Conservation (phyloP, 2,329 filamentous ascomycete species). For the Domatiomyces catenatus region DNA sequence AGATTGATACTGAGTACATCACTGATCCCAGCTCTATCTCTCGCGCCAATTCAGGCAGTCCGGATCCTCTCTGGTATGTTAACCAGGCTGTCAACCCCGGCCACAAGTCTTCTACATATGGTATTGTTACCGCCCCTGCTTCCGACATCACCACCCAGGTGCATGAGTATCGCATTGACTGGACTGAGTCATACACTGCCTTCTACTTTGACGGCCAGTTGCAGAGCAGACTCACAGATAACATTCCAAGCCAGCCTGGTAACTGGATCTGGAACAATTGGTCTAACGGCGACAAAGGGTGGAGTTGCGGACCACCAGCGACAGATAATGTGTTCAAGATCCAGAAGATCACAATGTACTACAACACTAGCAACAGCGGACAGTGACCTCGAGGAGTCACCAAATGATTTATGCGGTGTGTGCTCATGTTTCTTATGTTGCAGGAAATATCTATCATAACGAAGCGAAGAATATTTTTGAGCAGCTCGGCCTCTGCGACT, state of each 20-base stretch:
- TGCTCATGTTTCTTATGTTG: too few species aligned
- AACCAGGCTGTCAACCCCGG: constrained; percentile 12
- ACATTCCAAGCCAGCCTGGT: constrained; percentile 11
- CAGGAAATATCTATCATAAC: too few species aligned
- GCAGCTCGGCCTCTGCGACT: too few species aligned
- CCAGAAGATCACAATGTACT: constrained; percentile 16
- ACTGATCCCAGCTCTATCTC: constrained; percentile 13
- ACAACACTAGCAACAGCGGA: constrained; percentile 6
- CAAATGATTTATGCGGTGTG: too few species aligned
- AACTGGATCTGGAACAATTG: constrained; percentile 17
- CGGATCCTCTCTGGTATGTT: constrained; percentile 12
- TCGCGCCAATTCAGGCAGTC: constrained; percentile 6
- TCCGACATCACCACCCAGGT: constrained; percentile 7
- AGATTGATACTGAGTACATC: constrained; percentile 15
- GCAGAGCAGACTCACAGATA: constrained; percentile 9
- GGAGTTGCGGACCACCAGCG: constrained; percentile 11
- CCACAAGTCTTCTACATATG: constrained; percentile 2
- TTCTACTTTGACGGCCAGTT: constrained; percentile 14
- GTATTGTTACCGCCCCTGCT: constrained; percentile 8
- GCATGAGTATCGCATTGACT: constrained; percentile 16
- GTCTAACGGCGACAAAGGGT: constrained; percentile 14
- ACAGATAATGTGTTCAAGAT: constrained; percentile 12
- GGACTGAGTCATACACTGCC: constrained; percentile 12
- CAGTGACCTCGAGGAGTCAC: neutral
- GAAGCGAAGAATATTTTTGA: too few species aligned